Conservation (phyloP, 2,329 filamentous ascomycete genomes). For the Aspergillus jensenii region DNA sequence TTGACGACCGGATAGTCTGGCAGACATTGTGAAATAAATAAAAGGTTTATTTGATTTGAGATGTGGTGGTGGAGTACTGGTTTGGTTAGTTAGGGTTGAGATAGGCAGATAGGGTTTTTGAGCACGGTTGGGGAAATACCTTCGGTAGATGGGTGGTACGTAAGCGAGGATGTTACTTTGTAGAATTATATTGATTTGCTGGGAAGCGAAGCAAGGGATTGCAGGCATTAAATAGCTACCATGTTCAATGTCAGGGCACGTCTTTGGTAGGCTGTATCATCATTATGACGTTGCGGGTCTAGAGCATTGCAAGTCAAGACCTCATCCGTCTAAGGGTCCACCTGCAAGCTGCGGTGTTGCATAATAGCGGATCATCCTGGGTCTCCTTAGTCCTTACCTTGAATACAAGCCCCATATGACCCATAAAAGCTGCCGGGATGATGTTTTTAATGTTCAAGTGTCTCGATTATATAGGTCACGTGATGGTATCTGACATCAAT, state of each 20-base stretch:
- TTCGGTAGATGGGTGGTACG: not conserved
- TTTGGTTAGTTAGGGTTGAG: too few species aligned
- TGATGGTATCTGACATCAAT: slow-evolving; percentile 1
- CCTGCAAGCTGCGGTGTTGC: not conserved
- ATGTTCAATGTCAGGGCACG: not conserved
- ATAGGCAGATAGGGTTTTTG: not conserved
- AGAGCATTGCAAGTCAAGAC: not conserved
- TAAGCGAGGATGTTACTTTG: not conserved
- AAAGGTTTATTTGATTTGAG: not conserved
- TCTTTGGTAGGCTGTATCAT: not conserved
- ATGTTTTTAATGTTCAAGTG: not conserved
- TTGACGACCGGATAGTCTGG: slow-evolving; percentile 65
- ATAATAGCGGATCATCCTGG: not conserved
- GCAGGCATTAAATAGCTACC: not conserved
- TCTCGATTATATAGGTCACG: slow-evolving; percentile 10
- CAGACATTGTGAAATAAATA: slow-evolving; percentile 52
- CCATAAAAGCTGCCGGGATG: too few species aligned
- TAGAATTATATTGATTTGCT: not conserved
- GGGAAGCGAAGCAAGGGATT: not conserved
- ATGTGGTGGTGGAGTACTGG: not conserved
- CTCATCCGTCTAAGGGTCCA: not conserved
- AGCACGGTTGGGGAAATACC: not conserved
- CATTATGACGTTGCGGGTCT: slow-evolving; percentile 13
- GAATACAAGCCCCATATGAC: not conserved
- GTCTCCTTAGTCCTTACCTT: not conserved